A percentile compares a stretch with the other conserved stretches of the same genome.
These are phyloP conservation scores for Plasmopara muralis DNA, from an alignment of 352 stramenopile genomes.

Conservation along the genomic window DNA sequence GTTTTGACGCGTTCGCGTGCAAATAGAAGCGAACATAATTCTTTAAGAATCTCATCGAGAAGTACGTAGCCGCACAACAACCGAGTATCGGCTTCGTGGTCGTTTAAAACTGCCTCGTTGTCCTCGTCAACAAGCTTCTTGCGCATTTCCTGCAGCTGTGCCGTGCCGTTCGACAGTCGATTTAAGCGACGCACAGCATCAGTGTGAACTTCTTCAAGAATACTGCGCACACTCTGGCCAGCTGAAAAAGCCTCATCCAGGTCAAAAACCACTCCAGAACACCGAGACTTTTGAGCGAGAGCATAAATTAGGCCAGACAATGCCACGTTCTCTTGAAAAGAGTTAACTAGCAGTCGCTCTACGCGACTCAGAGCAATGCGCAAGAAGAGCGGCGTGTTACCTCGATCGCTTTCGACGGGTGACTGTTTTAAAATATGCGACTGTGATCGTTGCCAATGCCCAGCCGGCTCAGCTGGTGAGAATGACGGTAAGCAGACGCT, in stretches of 20 bases:
- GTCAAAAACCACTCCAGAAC: conserved; percentile 47
- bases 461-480: conserved; percentile 40
- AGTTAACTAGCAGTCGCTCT: conserved; percentile 73
- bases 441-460: conserved; percentile 25
- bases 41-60: conserved; percentile 80
- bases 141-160: conserved; percentile 42
- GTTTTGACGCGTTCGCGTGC: conserved; percentile 63
- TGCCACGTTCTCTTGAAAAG: conserved; percentile 76
- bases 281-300: conserved; percentile 60
- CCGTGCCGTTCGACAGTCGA: conserved; percentile 44
- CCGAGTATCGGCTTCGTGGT: conserved; percentile 57
- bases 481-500: conserved; percentile 65
- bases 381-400: conserved; percentile 44
- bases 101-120: conserved; percentile 52
- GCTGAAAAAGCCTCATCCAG: conserved; percentile 29
- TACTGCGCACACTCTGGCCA: conserved; percentile 54
- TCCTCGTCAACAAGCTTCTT: conserved; percentile 61
- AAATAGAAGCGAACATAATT: conserved; percentile 78
- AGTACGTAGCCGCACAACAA: conserved; percentile 72
- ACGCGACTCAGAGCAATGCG: conserved; percentile 71
- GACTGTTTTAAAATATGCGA: conserved; percentile 13
- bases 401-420: conserved; percentile 12
- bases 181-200: conserved; percentile 59
- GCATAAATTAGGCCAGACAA: conserved; percentile 69
- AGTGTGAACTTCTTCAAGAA: conserved; percentile 76